Conservation (phyloP, 1,284 basidiomycete species). For the Tilletiopsis washingtonensis region DNA sequence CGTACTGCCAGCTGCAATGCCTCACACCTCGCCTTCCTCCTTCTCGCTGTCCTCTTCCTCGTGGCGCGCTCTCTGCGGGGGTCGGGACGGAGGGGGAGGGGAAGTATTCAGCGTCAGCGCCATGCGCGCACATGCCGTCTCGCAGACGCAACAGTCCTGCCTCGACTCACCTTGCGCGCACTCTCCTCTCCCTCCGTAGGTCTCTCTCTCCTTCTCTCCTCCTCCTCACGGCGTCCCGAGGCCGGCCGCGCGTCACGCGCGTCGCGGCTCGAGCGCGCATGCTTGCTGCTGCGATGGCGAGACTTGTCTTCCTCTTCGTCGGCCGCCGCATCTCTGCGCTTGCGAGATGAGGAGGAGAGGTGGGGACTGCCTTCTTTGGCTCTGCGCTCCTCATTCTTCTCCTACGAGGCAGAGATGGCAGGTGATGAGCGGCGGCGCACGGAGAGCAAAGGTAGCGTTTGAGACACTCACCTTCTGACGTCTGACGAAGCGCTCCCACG, state of each 20-base stretch:
- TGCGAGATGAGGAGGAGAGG: not conserved
- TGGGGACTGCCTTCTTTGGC: not conserved
- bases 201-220: constrained; percentile 1
- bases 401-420: not conserved
- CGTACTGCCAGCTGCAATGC: no score
- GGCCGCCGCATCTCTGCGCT: not conserved
- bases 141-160: no score
- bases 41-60: no score
- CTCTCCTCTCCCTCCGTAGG: constrained; percentile 5
- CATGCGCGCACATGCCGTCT: no score
- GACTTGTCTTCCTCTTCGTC: not conserved
- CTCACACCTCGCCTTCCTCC: no score
- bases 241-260: not conserved
- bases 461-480: constrained; percentile 24
- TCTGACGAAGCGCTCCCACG: constrained; percentile 40
- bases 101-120: no score
- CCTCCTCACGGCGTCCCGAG: not conserved
- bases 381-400: not conserved
- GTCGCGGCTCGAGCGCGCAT: not conserved
- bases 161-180: constrained; percentile 8
- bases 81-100: no score
- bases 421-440: no score
- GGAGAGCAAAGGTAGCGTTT: no score
- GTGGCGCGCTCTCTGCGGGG: no score
- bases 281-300: not conserved